Conservation (phyloP, 805 yeast genomes). For the Suhomyces pyralidae region DNA sequence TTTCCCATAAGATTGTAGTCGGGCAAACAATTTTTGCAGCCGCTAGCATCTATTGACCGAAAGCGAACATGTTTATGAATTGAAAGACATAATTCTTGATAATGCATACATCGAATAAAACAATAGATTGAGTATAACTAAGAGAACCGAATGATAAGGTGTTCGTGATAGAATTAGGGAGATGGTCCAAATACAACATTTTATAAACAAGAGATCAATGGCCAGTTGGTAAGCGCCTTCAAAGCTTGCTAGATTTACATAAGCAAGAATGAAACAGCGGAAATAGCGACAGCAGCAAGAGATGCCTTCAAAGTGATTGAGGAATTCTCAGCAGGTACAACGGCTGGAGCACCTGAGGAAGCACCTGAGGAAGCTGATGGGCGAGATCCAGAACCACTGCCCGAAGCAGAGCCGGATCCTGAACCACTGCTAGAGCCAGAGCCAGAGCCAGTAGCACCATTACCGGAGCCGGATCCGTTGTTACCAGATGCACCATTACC, state of each 20-base stretch:
- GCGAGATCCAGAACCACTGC: neutral
- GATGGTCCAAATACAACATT: neutral
- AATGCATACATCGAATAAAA: neutral
- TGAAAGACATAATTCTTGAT: neutral
- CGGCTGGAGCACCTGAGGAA: neutral
- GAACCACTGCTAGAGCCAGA: neutral
- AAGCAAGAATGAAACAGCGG: neutral
- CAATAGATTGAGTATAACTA: neutral
- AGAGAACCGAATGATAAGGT: neutral
- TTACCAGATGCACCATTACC: too few relatives aligned
- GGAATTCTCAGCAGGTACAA: neutral
- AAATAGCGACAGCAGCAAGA: neutral
- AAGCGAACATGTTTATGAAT: neutral
- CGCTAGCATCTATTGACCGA: neutral
- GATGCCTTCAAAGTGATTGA: neutral
- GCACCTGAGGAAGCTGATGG: neutral
- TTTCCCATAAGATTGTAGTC: neutral
- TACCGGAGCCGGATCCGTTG: neutral
- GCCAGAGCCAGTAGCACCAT: neutral
- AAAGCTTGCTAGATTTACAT: neutral
- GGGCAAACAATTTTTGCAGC: neutral
- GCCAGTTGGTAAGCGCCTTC: neutral
- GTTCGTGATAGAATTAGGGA: neutral
- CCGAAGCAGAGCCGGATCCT: neutral
- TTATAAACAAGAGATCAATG: neutral